phyloP scores from a whole-genome alignment of 345 rosid species.

The Salix caprea region DNA sequence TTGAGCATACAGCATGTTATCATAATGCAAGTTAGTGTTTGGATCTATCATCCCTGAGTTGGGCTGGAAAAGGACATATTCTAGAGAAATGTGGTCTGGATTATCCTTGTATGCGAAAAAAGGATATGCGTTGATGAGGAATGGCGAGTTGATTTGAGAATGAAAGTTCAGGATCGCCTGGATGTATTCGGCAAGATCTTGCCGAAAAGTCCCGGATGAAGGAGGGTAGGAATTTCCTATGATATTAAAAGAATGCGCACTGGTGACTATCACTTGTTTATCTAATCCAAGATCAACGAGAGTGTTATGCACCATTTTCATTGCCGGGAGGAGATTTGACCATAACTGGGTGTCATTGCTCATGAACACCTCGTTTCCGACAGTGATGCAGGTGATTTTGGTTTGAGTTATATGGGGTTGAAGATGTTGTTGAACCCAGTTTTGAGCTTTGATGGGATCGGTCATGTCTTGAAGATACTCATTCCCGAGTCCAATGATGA shows the following conservation, averaged over 20 bases:
- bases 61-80: slow-evolving; percentile 76
- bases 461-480: slow-evolving; percentile 52
- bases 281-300: slow-evolving; percentile 58
- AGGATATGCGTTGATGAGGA: slow-evolving; percentile 85
- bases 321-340: slow-evolving; percentile 66
- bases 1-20: slow-evolving; percentile 94
- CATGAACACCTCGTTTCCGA: slow-evolving; percentile 75
- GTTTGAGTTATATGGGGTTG: slow-evolving; percentile 58
- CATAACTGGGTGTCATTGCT: slow-evolving; percentile 32
- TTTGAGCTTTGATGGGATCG: slow-evolving; percentile 54
- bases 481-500: slow-evolving; percentile 72
- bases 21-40: slow-evolving; percentile 58
- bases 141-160: slow-evolving; percentile 59
- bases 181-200: slow-evolving; percentile 47
- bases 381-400: slow-evolving; percentile 54
- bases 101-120: slow-evolving; percentile 69
- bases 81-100: slow-evolving; percentile 51
- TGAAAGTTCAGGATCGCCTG: slow-evolving; percentile 60
- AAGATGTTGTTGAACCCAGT: slow-evolving; percentile 62
- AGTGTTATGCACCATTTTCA: slow-evolving; percentile 49
- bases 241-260: slow-evolving; percentile 63
- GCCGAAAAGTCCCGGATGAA: slow-evolving; percentile 59
- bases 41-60: slow-evolving; percentile 65
- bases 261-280: slow-evolving; percentile 58
- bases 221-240: slow-evolving; percentile 65